Conservation (phyloP, 371 early-diverging fungal species). For the Syncephalastrum racemosum region DNA sequence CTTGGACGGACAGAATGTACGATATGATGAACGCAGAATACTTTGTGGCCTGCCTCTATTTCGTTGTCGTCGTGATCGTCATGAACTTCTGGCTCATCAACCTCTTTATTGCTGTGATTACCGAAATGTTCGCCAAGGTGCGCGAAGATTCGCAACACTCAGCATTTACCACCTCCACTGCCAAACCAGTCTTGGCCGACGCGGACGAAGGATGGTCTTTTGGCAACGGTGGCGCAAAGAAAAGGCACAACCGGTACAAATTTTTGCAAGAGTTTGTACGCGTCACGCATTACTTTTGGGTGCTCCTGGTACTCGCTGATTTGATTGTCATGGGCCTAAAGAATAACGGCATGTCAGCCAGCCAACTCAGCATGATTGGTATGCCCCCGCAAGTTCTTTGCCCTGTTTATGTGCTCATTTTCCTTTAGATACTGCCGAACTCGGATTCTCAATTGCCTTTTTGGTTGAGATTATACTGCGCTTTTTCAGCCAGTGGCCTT, state of each 20-base stretch:
- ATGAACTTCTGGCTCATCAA: constrained; percentile 75
- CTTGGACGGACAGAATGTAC: constrained; percentile 75
- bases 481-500: constrained; percentile 34
- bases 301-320: constrained; percentile 47
- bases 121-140: constrained; percentile 72
- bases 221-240: constrained; percentile 15
- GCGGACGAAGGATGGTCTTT: constrained; percentile 48
- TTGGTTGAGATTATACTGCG: constrained; percentile 55
- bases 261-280: constrained; percentile 24
- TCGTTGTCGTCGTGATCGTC: constrained; percentile 60
- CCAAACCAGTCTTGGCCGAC: constrained; percentile 44
- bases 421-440: constrained; percentile 40
- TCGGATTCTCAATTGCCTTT: constrained; percentile 56
- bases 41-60: constrained; percentile 56
- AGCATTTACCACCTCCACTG: constrained; percentile 56
- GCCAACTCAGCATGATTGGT: constrained; percentile 31
- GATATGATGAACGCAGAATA: constrained; percentile 69
- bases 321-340: constrained; percentile 57
- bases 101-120: constrained; percentile 71
- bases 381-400: neutral
- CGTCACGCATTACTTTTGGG: constrained; percentile 50
- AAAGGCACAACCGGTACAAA: constrained; percentile 13
- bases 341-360: constrained; percentile 35
- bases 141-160: constrained; percentile 68
- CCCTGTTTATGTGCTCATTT: neutral